phyloP scores from a whole-genome alignment of 208 protist genomes.

The Crithidia brevicula region DNA sequence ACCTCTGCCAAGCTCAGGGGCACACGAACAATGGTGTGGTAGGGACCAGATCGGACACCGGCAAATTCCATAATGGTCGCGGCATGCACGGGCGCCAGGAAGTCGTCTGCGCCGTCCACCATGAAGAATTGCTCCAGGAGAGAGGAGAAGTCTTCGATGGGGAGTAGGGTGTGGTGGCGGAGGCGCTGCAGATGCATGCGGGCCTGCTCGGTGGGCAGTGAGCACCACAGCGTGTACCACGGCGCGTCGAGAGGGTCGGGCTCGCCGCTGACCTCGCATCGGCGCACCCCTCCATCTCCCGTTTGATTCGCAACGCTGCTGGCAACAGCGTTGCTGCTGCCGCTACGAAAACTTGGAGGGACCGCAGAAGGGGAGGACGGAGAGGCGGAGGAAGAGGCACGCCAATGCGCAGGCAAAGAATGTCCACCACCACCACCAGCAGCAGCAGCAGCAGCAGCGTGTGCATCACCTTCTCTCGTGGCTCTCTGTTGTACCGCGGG shows the following conservation, averaged over 20 bases:
- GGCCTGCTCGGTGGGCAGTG: constrained; percentile 37
- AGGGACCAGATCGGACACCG: constrained; percentile 66
- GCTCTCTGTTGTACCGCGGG: no score
- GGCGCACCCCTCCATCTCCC: no score
- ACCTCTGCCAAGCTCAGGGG: constrained; percentile 66
- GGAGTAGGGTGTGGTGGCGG: constrained; percentile 58
- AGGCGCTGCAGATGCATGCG: constrained; percentile 47
- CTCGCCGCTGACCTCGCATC: no score
- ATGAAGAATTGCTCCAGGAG: constrained; percentile 69
- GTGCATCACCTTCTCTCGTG: no score
- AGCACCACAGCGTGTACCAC: constrained; percentile 34
- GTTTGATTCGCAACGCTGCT: no score
- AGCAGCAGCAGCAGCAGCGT: not conserved
- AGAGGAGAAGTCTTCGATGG: constrained; percentile 58
- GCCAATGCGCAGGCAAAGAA: no score
- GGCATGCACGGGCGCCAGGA: constrained; percentile 61
- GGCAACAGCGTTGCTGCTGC: no score
- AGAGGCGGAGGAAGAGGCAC: no score
- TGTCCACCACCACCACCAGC: no score
- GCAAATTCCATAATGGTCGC: constrained; percentile 87
- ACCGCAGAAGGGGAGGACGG: no score
- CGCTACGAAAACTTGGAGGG: no score
- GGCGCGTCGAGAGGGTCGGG: constrained; percentile 25
- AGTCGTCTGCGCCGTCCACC: constrained; percentile 66
- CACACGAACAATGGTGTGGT: constrained; percentile 53